Evolutionary conservation across 495 filamentous ascomycete species (phyloP).

Genomic region (Pseudoneurospora amorphoporcata): DNA sequence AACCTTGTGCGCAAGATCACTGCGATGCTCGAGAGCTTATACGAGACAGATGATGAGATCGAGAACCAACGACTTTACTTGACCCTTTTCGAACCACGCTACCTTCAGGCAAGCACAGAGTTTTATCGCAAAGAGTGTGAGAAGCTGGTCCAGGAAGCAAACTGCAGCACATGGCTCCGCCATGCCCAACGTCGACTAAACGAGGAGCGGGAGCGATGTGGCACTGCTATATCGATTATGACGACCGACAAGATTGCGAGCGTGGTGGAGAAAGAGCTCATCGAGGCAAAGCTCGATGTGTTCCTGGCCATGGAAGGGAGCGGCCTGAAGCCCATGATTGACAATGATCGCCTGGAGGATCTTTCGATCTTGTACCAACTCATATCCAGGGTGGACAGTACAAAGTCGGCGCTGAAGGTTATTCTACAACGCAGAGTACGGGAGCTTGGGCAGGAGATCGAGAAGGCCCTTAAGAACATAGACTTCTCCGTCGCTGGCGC

Average conservation of each 20-base stretch:
- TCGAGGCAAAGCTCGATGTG: conserved; percentile 62
- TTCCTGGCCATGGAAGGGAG: conserved; percentile 76
- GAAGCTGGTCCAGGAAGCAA: conserved; percentile 59
- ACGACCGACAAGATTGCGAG: conserved; percentile 64
- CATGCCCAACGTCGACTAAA: conserved; percentile 59
- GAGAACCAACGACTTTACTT: conserved; percentile 74
- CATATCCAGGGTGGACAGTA: conserved; percentile 64
- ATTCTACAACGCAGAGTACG: conserved; percentile 65
- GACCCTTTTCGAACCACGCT: conserved; percentile 69
- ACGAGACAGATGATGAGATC: conserved; percentile 66
- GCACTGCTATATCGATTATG: conserved; percentile 59
- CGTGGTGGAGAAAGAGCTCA: conserved; percentile 73
- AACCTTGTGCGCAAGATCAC: conserved; percentile 71
- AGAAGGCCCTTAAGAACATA: conserved; percentile 48
- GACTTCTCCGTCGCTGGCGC: conserved; percentile 29
- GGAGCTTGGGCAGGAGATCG: conserved; percentile 72
- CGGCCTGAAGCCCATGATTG: conserved; percentile 81
- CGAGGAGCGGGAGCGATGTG: conserved; percentile 76
- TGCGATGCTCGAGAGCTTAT: conserved; percentile 85
- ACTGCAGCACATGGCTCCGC: conserved; percentile 78
- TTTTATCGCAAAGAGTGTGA: conserved; percentile 75
- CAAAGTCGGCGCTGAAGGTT: conserved; percentile 58
- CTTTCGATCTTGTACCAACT: conserved; percentile 68
- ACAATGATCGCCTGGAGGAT: conserved; percentile 72
- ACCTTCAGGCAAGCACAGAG: conserved; percentile 52